Conservation (phyloP, 495 filamentous ascomycete genomes). For the Aspergillus carlsbadensis region DNA sequence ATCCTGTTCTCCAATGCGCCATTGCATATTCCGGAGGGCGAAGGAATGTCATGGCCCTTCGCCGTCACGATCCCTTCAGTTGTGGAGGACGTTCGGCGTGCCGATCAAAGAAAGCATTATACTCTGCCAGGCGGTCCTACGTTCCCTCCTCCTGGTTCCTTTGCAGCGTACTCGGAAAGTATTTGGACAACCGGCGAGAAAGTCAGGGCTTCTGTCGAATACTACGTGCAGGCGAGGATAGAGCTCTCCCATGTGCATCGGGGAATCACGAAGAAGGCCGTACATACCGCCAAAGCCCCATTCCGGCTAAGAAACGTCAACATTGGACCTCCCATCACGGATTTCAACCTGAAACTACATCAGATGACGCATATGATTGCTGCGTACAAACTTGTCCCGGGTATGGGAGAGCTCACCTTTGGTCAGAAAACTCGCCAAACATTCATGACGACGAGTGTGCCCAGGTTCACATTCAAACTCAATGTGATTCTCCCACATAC, state of each 20-base stretch:
- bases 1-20: background rate
- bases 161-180: background rate
- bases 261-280: background rate
- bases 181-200: background rate
- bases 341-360: background rate
- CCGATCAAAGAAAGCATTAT: background rate
- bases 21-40: conserved; percentile 6
- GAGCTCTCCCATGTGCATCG: background rate
- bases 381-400: background rate
- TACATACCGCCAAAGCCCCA: background rate
- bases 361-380: background rate
- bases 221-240: conserved; percentile 5
- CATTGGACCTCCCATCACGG: background rate
- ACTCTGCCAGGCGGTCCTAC: background rate
- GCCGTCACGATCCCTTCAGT: background rate
- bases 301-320: background rate
- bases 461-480: background rate
- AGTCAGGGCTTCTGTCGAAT: background rate
- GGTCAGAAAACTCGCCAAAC: background rate
- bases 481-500: background rate
- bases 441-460: background rate
- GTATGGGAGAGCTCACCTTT: background rate
- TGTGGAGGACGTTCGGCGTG: background rate
- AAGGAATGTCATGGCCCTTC: background rate
- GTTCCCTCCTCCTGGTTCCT: background rate